Evolutionary conservation across 2,329 filamentous ascomycete genomes (phyloP).

Genomic region (Lizonia empirigonia): DNA sequence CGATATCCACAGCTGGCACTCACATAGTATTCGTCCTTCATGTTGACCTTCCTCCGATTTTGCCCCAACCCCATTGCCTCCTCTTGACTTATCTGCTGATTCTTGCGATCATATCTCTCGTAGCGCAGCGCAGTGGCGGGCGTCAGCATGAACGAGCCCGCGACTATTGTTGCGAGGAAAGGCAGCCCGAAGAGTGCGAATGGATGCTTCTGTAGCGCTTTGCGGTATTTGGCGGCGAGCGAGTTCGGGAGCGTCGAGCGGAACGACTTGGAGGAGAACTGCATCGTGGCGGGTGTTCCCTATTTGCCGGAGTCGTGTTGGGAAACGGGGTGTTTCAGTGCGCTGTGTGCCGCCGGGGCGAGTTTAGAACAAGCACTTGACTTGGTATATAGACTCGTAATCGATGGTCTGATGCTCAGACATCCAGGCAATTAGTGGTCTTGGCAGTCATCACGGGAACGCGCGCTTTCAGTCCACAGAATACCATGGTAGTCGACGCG

Average conservation of each 20-base stretch:
- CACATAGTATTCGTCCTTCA: slow-evolving; percentile 87
- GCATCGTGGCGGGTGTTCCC: slow-evolving; percentile 23
- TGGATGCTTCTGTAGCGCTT: slow-evolving; percentile 74
- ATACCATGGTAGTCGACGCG: slow-evolving; percentile 26
- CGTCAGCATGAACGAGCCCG: slow-evolving; percentile 90
- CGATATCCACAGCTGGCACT: slow-evolving; percentile 50
- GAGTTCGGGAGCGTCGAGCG: slow-evolving; percentile 62
- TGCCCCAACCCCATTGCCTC: slow-evolving; percentile 84
- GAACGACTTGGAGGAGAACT: slow-evolving; percentile 64
- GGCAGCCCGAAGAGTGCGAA: slow-evolving; percentile 94
- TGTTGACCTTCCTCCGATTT: slow-evolving; percentile 72
- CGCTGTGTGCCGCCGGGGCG: not conserved
- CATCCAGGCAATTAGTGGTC: slow-evolving; percentile 13
- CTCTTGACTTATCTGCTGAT: slow-evolving; percentile 81
- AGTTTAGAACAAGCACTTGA: not conserved
- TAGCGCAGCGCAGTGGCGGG: slow-evolving; percentile 93
- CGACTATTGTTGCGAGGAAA: slow-evolving; percentile 87
- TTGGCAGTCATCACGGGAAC: slow-evolving; percentile 33
- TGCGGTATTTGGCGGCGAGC: slow-evolving; percentile 78
- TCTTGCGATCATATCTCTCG: slow-evolving; percentile 88
- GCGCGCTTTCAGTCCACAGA: slow-evolving; percentile 19
- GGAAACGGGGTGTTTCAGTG: not conserved
- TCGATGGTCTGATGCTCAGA: slow-evolving; percentile 15
- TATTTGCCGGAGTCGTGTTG: not conserved
- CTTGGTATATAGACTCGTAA: not conserved